phyloP scores from a whole-genome alignment of 805 yeast genomes.

The Lachancea thermotolerans region DNA sequence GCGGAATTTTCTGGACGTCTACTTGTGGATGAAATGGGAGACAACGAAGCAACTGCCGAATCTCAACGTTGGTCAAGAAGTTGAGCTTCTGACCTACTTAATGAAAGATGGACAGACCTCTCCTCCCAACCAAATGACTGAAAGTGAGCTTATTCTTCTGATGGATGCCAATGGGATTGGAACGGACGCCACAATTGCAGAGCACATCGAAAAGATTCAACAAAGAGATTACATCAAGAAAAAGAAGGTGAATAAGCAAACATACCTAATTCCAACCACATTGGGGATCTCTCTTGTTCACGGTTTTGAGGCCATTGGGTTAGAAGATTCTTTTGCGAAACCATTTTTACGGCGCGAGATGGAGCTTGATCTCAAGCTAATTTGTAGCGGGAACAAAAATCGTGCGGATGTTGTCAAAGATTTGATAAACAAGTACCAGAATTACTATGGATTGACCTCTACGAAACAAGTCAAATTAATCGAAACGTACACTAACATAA shows the following conservation, averaged over 20 bases:
- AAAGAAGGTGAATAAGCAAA: constrained; percentile 34
- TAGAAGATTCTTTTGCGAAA: constrained; percentile 72
- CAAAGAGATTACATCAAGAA: constrained; percentile 59
- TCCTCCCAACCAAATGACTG: constrained; percentile 82
- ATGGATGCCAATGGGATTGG: constrained; percentile 99
- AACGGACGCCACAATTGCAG: constrained; percentile 98
- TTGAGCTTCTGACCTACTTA: constrained; percentile 50
- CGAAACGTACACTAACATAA: constrained; percentile 26
- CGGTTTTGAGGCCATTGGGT: constrained; percentile 75
- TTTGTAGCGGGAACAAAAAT: constrained; percentile 56
- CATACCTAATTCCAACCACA: constrained; percentile 63
- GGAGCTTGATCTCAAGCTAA: constrained; percentile 58
- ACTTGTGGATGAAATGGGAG: constrained; percentile 74
- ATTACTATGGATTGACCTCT: constrained; percentile 34
- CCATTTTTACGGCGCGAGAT: constrained; percentile 78
- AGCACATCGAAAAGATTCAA: constrained; percentile 80
- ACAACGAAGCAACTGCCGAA: constrained; percentile 57
- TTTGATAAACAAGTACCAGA: constrained; percentile 50
- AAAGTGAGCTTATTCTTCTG: constrained; percentile 80
- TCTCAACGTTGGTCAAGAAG: constrained; percentile 49
- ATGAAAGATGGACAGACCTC: constrained; percentile 69
- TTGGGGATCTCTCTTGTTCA: constrained; percentile 83
- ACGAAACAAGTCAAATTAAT: constrained; percentile 22
- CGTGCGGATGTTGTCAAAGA: constrained; percentile 50
- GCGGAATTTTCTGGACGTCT: constrained; percentile 74